phyloP scores from a whole-genome alignment of 129 eudicot species.

The Saposhnikovia divaricata region DNA sequence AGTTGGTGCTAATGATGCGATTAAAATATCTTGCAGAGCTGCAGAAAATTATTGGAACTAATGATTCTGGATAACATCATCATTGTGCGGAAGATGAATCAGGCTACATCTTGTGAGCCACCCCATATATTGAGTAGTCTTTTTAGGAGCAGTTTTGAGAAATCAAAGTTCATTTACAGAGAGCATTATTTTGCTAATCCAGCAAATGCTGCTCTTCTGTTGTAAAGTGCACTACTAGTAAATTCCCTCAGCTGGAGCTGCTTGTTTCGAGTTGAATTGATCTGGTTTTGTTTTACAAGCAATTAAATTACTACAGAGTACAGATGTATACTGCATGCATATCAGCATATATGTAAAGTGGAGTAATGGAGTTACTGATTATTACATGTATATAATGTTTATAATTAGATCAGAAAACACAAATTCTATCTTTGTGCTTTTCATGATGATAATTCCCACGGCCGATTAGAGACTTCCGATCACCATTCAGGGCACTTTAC shows the following conservation, averaged over 20 bases:
- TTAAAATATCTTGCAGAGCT: slow-evolving; percentile 44
- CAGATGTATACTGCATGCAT: background rate
- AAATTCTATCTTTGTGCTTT: no score
- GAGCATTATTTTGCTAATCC: slow-evolving; percentile 74
- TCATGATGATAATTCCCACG: no score
- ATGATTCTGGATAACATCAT: slow-evolving; percentile 65
- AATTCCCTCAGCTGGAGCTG: background rate
- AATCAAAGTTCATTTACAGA: slow-evolving; percentile 35
- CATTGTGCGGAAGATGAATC: slow-evolving; percentile 53
- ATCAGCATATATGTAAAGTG: no score
- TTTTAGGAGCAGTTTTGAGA: slow-evolving; percentile 30
- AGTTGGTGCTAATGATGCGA: background rate
- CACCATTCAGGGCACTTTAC: no score
- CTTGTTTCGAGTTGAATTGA: background rate
- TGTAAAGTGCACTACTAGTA: slow-evolving; percentile 15
- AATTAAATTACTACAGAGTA: background rate
- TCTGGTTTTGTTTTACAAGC: background rate
- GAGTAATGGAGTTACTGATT: no score
- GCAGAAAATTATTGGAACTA: slow-evolving; percentile 53
- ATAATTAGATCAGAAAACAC: no score
- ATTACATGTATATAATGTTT: no score
- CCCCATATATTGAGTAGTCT: slow-evolving; percentile 49
- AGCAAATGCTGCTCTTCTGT: slow-evolving; percentile 20
- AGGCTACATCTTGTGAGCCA: slow-evolving; percentile 33
- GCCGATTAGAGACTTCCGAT: no score